phyloP scores from a whole-genome alignment of 2,329 filamentous ascomycete species.

The Venturia effusa region DNA sequence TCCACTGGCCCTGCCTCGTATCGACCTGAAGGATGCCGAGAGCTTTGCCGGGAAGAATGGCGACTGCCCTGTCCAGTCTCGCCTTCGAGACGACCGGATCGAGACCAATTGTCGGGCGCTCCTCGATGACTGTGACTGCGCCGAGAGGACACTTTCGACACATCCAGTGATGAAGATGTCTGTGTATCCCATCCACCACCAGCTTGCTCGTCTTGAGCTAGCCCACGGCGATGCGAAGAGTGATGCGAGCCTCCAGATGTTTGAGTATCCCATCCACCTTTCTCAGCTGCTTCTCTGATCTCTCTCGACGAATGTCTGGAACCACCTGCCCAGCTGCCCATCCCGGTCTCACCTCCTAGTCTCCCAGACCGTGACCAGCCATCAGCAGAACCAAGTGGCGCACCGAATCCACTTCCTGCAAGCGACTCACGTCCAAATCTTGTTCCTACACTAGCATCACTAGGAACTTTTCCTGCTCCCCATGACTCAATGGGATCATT shows the following conservation, averaged over 20 bases:
- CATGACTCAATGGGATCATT: not conserved
- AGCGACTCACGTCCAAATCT: not conserved
- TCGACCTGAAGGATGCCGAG: not conserved
- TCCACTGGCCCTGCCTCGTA: not conserved
- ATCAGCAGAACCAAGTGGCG: not conserved
- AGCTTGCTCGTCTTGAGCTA: not conserved
- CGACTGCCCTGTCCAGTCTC: not conserved
- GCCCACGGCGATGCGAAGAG: not conserved
- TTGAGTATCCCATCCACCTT: not conserved
- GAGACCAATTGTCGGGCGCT: not conserved
- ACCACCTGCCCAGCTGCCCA: not conserved
- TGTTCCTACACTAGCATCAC: constrained; percentile 3
- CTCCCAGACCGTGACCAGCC: not conserved
- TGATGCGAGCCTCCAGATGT: not conserved
- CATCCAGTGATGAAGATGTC: not conserved
- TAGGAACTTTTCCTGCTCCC: not conserved
- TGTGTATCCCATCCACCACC: not conserved
- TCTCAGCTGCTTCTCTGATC: not conserved
- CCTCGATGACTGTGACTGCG: not conserved
- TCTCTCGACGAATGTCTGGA: not conserved
- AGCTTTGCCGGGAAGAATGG: not conserved
- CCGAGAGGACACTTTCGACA: not conserved
- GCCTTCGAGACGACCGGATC: not conserved
- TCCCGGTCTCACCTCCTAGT: not conserved
- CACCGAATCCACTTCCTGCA: not conserved